These are phyloP conservation scores for Starmerella powellii DNA, from an alignment of 805 yeast genomes.

Conservation along the genomic window DNA sequence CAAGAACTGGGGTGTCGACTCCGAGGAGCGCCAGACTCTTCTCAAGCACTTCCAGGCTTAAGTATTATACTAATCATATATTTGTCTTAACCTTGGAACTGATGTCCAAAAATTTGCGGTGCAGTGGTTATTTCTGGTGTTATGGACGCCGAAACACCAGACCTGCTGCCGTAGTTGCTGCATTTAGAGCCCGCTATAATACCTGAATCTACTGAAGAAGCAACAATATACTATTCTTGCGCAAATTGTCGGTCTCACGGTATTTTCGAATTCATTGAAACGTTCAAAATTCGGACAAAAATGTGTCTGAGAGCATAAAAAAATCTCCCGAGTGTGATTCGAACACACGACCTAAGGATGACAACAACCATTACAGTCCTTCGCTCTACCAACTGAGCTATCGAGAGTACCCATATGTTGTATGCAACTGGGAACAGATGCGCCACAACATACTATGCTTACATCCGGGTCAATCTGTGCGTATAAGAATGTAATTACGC, in stretches of 20 bases:
- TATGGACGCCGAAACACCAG: too few species aligned
- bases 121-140: too few species aligned
- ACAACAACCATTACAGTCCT: conserved; percentile 24
- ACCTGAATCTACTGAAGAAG: too few species aligned
- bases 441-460: not conserved
- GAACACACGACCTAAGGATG: conserved; percentile 25
- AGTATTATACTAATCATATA: conserved; percentile 17
- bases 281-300: too few species aligned
- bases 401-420: conserved; percentile 16
- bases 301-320: too few species aligned
- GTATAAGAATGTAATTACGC: too few species aligned
- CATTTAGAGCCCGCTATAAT: too few species aligned
- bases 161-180: too few species aligned
- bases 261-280: too few species aligned
- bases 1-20: conserved; percentile 99
- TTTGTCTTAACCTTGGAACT: not conserved
- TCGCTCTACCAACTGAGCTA: conserved; percentile 27
- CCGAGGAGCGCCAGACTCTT: conserved; percentile 92
- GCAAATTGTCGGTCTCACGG: too few species aligned
- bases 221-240: too few species aligned
- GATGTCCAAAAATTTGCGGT: too few species aligned
- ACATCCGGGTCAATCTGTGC: not conserved
- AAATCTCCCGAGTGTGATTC: conserved; percentile 24
- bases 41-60: conserved; percentile 90
- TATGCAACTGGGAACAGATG: not conserved